Percentiles rank a stretch among this genome's conserved stretches.
phyloP scores from a whole-genome alignment of 495 filamentous ascomycete species.

The Annulohypoxylon stygium region DNA sequence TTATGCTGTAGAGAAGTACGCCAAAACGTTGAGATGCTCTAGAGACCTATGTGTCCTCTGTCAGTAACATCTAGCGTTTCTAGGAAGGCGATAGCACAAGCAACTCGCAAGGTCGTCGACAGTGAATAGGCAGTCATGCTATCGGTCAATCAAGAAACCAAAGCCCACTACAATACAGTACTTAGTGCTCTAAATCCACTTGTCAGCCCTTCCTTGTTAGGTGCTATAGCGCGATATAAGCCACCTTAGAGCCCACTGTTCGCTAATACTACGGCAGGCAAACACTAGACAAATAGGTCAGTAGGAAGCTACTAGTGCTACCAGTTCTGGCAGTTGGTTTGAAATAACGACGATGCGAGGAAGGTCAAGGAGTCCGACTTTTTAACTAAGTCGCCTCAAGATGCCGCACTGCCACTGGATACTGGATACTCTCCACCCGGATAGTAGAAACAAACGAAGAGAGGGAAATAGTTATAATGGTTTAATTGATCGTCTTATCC shows the following conservation, averaged over 20 bases:
- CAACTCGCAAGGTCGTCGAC: no score
- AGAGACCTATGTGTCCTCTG: no score
- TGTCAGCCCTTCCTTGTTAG: slow-evolving; percentile 6
- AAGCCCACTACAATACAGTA: background rate
- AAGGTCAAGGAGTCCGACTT: background rate
- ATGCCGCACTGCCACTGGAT: slow-evolving; percentile 6
- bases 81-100: background rate
- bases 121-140: background rate
- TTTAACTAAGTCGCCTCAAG: slow-evolving; percentile 21
- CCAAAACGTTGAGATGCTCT: no score
- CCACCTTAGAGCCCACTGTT: slow-evolving; percentile 23
- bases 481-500: background rate
- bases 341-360: slow-evolving; percentile 6
- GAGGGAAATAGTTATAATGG: background rate
- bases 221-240: slow-evolving; percentile 17
- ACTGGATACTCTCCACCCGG: background rate
- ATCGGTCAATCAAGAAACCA: background rate
- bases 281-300: slow-evolving; percentile 14
- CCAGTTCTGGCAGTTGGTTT: slow-evolving; percentile 13
- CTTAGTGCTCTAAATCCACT: slow-evolving; percentile 17
- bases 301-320: slow-evolving; percentile 1
- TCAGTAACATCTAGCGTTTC: background rate
- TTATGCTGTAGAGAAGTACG: background rate
- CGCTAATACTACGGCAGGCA: background rate
- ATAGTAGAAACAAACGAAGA: background rate